Evolutionary conservation across 148 eudicot genomes (phyloP).

Genomic region (Pouteria glomerata): DNA sequence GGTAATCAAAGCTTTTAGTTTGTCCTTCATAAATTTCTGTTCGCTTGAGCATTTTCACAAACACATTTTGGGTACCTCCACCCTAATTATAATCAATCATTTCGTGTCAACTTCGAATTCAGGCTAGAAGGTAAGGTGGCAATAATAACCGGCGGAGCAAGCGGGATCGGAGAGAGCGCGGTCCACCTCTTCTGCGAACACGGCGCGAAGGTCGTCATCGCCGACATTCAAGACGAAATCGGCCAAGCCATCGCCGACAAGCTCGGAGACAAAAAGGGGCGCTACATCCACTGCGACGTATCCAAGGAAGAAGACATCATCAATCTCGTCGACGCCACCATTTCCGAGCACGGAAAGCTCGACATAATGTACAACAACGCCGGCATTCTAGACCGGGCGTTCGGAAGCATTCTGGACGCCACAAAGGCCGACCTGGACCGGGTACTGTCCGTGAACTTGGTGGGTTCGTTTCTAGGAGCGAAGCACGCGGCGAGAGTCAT

Average conservation of each 20-base stretch:
- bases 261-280: background rate
- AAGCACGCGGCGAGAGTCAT: constrained; percentile 18
- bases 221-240: background rate
- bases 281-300: background rate
- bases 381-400: background rate
- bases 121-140: constrained; percentile 8
- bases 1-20: too few relatives aligned
- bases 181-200: constrained; percentile 1
- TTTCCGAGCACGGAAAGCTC: background rate
- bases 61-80: too few relatives aligned
- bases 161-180: constrained; percentile 6
- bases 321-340: background rate
- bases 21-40: too few relatives aligned
- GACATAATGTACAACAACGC: background rate
- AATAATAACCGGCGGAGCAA: constrained; percentile 1
- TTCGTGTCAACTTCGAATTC: too few relatives aligned
- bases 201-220: constrained; percentile 9
- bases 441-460: background rate
- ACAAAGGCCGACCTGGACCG: background rate
- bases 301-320: background rate
- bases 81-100: too few relatives aligned
- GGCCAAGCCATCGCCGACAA: background rate
- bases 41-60: too few relatives aligned
- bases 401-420: background rate
- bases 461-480: constrained; percentile 1